Conservation (phyloP, 2,329 filamentous ascomycete species). For the Ophiostoma tasmaniense region DNA sequence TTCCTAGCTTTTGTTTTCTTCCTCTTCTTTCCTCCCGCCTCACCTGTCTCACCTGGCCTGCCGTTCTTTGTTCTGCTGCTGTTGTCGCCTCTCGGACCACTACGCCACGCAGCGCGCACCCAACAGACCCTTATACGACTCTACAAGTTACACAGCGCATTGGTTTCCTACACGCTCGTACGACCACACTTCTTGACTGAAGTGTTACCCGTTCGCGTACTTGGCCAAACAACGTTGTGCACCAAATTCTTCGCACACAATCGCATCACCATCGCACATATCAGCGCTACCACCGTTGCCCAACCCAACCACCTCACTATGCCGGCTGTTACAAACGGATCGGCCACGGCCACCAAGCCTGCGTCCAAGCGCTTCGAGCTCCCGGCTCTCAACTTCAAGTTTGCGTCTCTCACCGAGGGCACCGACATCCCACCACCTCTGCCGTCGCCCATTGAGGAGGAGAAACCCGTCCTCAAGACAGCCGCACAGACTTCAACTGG, state of each 20-base stretch:
- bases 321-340: constrained; percentile 24
- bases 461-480: constrained; percentile 28
- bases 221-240: not conserved
- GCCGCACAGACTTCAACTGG: not conserved
- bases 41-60: not conserved
- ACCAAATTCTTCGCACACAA: not conserved
- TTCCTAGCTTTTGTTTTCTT: not conserved
- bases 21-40: not conserved
- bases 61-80: not conserved
- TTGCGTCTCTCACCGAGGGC: constrained; percentile 51
- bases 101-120: not conserved
- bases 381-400: constrained; percentile 50
- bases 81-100: not conserved
- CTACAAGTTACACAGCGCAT: not conserved
- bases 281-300: no score
- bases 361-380: constrained; percentile 41
- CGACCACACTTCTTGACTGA: not conserved
- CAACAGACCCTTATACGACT: not conserved
- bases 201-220: not conserved
- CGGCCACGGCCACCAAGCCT: constrained; percentile 17
- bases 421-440: constrained; percentile 52
- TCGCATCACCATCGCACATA: not conserved
- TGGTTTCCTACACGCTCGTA: not conserved
- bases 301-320: constrained; percentile 10
- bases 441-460: constrained; percentile 45